These are phyloP conservation scores for Diaporthe vaccinii DNA, from an alignment of 2,329 filamentous ascomycete species.

Conservation along the genomic window DNA sequence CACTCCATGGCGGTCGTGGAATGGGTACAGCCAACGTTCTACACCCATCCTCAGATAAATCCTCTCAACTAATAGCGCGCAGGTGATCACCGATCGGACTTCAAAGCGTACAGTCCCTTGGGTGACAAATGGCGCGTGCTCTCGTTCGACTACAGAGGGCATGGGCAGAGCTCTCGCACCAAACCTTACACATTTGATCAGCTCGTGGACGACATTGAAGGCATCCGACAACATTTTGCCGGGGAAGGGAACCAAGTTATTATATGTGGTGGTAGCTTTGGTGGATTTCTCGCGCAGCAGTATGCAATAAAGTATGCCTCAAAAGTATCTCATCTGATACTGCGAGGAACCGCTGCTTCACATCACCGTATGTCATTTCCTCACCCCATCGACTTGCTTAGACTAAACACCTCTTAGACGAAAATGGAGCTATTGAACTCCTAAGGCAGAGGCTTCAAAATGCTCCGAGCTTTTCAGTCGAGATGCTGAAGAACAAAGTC, in stretches of 20 bases:
- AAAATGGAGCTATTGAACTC: slow-evolving; percentile 50
- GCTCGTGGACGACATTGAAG: slow-evolving; percentile 55
- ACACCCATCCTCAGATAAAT: not conserved
- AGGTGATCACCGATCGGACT: slow-evolving; percentile 53
- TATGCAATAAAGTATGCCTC: slow-evolving; percentile 54
- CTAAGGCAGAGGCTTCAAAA: slow-evolving; percentile 50
- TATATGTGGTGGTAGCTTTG: slow-evolving; percentile 56
- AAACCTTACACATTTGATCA: slow-evolving; percentile 53
- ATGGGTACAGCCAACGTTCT: slow-evolving; percentile 46
- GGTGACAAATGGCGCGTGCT: slow-evolving; percentile 48
- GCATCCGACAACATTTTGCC: slow-evolving; percentile 49
- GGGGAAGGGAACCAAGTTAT: slow-evolving; percentile 46
- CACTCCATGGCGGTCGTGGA: slow-evolving; percentile 54
- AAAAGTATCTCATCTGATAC: slow-evolving; percentile 50
- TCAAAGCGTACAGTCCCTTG: slow-evolving; percentile 49
- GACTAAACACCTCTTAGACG: slow-evolving; percentile 45
- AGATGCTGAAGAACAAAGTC: slow-evolving; percentile 55
- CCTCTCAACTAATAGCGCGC: not conserved
- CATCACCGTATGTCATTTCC: slow-evolving; percentile 50
- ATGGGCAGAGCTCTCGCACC: slow-evolving; percentile 52
- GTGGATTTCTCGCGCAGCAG: slow-evolving; percentile 55
- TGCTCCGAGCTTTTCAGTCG: slow-evolving; percentile 52
- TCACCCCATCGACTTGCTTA: not conserved
- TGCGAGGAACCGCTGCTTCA: slow-evolving; percentile 53
- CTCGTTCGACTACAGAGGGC: slow-evolving; percentile 54